These are phyloP conservation scores for Ceratocystis diversiconidia DNA, from an alignment of 2,329 filamentous ascomycete species.

Conservation along the genomic window DNA sequence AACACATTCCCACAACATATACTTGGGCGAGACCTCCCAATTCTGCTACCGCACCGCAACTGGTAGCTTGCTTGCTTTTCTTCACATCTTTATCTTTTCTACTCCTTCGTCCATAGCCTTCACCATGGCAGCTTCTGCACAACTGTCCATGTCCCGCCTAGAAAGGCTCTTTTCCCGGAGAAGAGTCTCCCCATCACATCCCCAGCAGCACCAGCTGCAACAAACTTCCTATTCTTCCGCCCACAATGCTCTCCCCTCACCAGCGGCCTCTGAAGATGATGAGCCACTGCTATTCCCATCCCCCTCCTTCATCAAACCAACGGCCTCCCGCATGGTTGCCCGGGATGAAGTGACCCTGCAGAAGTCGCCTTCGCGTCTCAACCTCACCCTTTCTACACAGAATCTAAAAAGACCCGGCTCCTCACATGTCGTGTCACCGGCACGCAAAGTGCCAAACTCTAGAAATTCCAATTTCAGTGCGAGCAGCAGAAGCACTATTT, in stretches of 20 bases:
- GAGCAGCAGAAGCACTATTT: conserved; percentile 11
- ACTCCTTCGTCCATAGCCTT: background rate
- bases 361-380: conserved; percentile 22
- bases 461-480: conserved; percentile 15
- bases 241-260: background rate
- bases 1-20: background rate
- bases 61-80: background rate
- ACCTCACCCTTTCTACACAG: conserved; percentile 8
- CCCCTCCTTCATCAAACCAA: conserved; percentile 43
- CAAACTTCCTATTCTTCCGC: background rate
- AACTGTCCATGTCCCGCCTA: conserved; percentile 24
- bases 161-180: conserved; percentile 39
- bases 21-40: background rate
- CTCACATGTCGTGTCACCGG: conserved; percentile 16
- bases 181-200: conserved; percentile 23
- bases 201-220: conserved; percentile 3
- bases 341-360: conserved; percentile 32
- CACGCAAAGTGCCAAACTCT: conserved; percentile 11
- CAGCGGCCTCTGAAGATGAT: conserved; percentile 16
- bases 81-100: background rate
- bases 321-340: conserved; percentile 40
- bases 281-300: conserved; percentile 32
- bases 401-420: conserved; percentile 15
- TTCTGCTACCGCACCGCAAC: background rate
- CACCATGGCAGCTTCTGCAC: conserved; percentile 12